Evolutionary conservation across 164 flowering plant species (phyloP), one percentile per base, ranked within the genome.

Genomic region (Tetrastigma voinierianum): DNA sequence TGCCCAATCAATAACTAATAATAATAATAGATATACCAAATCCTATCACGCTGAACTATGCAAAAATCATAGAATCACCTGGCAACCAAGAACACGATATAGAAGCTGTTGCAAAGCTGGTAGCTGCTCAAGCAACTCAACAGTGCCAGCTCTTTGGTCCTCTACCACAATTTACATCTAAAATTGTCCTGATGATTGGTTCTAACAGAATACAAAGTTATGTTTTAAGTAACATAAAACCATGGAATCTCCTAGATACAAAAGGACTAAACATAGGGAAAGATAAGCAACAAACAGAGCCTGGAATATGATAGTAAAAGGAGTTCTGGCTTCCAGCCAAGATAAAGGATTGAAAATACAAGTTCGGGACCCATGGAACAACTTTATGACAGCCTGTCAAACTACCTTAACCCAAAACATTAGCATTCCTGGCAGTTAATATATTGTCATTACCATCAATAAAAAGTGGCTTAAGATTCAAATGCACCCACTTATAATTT

Each of bases 21-120:
- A 65, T 20, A 44, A 17, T 10, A 49, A 60, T 24, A 51, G 2
- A 24, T 47, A 44, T 14, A 17, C 23, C 8, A 16, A 63, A 64
- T 0, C 46, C 46, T 59, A 21, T 40, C n/a, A 14, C n/a, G 47
- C 46, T 25, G 16, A 40, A 66, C 2, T 32, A 32, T 19, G 2
- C 15, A 2, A 20, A 45, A 6, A 20, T 40, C 9, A 46, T 25
- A 64, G 5, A 60, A 43, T 65, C 71, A 93, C 99, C 98, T 88
- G 93, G 75, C 99, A 96, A 74, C 81, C 87, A 80, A 93, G 77
- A 66, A 87, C 90, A 64, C 98, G 96, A 70, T 64, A 80, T 24
- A 90, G 88, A 64, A 96, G 95, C 73, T 90, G 93, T 71, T 96
- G 99, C 79, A 96, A 72, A 51, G 97, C 96, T 67, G 98, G 98